These are phyloP conservation scores for Datisca glomerata DNA, from an alignment of 306 rosid genomes.

Conservation along the genomic window DNA sequence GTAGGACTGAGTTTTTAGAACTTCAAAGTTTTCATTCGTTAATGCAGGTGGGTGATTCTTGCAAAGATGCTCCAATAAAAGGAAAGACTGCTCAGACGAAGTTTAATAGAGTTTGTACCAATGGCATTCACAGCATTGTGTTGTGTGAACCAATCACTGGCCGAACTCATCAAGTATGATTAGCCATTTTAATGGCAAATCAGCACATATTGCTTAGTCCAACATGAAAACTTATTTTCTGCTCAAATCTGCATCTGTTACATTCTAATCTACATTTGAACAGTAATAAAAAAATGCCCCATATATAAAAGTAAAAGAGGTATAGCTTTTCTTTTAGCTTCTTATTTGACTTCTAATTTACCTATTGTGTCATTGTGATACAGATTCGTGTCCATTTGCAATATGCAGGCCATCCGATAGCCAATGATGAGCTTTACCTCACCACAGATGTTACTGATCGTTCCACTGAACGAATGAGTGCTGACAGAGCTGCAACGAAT, in stretches of 20 bases:
- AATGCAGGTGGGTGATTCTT: slow-evolving; percentile 34
- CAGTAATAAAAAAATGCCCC: too few relatives aligned
- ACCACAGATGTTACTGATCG: slow-evolving; percentile 31
- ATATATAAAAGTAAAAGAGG: too few relatives aligned
- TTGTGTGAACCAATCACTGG: slow-evolving; percentile 78
- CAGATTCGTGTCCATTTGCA: slow-evolving; percentile 86
- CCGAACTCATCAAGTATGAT: slow-evolving; percentile 88
- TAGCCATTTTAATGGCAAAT: too few relatives aligned
- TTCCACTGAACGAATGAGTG: slow-evolving; percentile 31
- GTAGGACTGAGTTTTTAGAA: background rate
- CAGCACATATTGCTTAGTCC: too few relatives aligned
- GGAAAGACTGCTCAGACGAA: slow-evolving; percentile 71
- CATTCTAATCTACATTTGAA: too few relatives aligned
- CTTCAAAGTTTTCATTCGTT: slow-evolving; percentile 9
- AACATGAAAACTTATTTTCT: too few relatives aligned
- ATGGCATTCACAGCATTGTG: slow-evolving; percentile 64
- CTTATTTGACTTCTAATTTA: too few relatives aligned
- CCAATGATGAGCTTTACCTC: slow-evolving; percentile 68
- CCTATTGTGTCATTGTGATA: slow-evolving; percentile 11
- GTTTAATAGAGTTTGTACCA: slow-evolving; percentile 51
- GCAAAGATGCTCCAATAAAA: slow-evolving; percentile 22
- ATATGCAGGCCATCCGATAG: slow-evolving; percentile 69
- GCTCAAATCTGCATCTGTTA: too few relatives aligned
- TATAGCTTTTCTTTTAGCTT: too few relatives aligned
- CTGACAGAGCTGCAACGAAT: slow-evolving; percentile 43